Evolutionary conservation across 1,284 basidiomycete species (phyloP).

Genomic region (Tilletia walkeri): DNA sequence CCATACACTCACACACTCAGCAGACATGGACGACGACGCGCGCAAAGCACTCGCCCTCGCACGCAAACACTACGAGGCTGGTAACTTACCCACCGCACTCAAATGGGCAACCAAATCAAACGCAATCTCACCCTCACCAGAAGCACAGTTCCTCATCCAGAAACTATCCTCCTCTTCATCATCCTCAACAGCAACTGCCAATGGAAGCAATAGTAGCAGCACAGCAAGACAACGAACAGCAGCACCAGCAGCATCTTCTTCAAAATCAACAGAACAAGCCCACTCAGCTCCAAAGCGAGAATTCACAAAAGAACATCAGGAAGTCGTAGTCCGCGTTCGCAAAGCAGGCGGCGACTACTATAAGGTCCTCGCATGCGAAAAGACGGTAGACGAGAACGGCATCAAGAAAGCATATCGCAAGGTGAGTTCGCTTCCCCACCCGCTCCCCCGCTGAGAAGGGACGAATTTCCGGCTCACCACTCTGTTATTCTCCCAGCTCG

Average conservation of each 20-base stretch:
- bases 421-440: conserved; percentile 60
- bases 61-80: conserved; percentile 45
- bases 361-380: conserved; percentile 81
- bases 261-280: conserved; percentile 55
- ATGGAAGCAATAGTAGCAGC: not conserved
- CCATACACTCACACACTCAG: conserved; percentile 28
- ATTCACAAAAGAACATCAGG: conserved; percentile 80
- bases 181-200: conserved; percentile 25
- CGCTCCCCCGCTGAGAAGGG: not conserved
- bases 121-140: conserved; percentile 75
- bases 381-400: conserved; percentile 72
- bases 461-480: not conserved
- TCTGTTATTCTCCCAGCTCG: conserved; percentile 64
- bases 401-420: conserved; percentile 97
- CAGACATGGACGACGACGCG: conserved; percentile 40
- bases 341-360: conserved; percentile 85
- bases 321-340: conserved; percentile 81
- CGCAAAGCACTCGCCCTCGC: conserved; percentile 49
- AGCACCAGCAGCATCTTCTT: conserved; percentile 42
- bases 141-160: conserved; percentile 70
- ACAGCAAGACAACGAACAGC: conserved; percentile 53
- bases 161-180: conserved; percentile 57
- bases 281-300: conserved; percentile 63
- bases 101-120: conserved; percentile 90
- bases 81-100: conserved; percentile 62